These are phyloP conservation scores for Pseudocercospora musae DNA, from an alignment of 2,329 filamentous ascomycete species.

Conservation along the genomic window DNA sequence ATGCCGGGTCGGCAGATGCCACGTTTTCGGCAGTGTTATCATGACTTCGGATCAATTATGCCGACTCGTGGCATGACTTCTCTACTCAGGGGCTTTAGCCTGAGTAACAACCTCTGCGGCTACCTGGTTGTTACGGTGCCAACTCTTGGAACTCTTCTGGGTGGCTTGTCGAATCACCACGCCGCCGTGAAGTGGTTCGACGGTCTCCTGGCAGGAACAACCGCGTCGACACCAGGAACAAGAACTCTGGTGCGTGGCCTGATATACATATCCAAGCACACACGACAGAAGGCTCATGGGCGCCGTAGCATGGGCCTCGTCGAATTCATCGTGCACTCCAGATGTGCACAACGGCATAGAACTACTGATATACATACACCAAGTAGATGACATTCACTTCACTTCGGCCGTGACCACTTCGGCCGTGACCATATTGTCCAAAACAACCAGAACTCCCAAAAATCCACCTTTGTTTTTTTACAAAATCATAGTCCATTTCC, in stretches of 20 bases:
- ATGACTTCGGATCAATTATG: background rate
- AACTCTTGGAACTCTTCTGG: background rate
- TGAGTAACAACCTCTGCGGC: background rate
- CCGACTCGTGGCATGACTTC: background rate
- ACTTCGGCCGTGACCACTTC: background rate
- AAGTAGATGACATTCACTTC: background rate
- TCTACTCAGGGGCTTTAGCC: background rate
- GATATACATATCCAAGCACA: too few species aligned
- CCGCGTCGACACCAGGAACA: background rate
- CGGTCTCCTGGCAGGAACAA: background rate
- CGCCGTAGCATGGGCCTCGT: too few species aligned
- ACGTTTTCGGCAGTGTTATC: background rate
- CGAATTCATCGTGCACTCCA: background rate
- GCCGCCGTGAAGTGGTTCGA: background rate
- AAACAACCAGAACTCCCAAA: background rate
- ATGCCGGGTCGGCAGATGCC: background rate
- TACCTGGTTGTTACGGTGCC: background rate
- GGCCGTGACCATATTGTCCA: background rate
- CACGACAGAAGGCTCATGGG: too few species aligned
- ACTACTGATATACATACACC: background rate
- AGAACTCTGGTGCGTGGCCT: background rate
- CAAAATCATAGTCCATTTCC: constrained; percentile 1
- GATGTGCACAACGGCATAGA: background rate
- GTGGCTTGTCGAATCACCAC: background rate
- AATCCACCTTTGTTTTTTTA: background rate